Percentiles rank a stretch among this genome's conserved stretches.
phyloP scores from a whole-genome alignment of 345 rosid species.

The Orychophragmus violaceus region DNA sequence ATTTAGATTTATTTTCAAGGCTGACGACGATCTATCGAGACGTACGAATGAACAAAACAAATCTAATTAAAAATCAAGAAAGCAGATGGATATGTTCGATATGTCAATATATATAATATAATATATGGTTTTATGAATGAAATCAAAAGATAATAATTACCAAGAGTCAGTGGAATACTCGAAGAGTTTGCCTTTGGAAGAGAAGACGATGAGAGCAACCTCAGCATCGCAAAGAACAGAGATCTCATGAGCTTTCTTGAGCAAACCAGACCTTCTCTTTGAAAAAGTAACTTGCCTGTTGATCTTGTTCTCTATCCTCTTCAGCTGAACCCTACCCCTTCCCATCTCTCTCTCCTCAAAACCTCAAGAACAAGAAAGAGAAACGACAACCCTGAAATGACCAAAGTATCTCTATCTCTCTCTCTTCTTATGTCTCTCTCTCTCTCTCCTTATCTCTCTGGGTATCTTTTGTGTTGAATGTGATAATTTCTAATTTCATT shows the following conservation, averaged over 20 bases:
- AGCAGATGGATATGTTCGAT: slow-evolving; percentile 11
- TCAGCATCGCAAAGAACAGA: slow-evolving; percentile 79
- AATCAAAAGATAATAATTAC: slow-evolving; percentile 24
- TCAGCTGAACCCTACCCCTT: slow-evolving; percentile 82
- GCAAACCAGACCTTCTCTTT: slow-evolving; percentile 65
- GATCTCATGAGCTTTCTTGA: slow-evolving; percentile 89
- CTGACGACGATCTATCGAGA: slow-evolving; percentile 6
- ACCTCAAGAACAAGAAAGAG: slow-evolving; percentile 23
- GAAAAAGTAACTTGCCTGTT: slow-evolving; percentile 87
- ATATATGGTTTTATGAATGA: neutral
- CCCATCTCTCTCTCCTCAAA: slow-evolving; percentile 48
- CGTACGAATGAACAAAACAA: neutral
- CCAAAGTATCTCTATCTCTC: slow-evolving; percentile 20
- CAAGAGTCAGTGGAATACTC: slow-evolving; percentile 69
- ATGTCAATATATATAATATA: neutral
- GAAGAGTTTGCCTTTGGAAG: slow-evolving; percentile 74
- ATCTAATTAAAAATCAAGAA: neutral
- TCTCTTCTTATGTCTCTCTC: no score
- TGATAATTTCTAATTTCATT: neutral
- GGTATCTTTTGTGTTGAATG: slow-evolving; percentile 30
- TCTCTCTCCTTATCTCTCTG: slow-evolving; percentile 28
- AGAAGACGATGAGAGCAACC: slow-evolving; percentile 72
- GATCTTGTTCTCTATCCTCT: slow-evolving; percentile 88
- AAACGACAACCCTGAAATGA: slow-evolving; percentile 18
- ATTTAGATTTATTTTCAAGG: neutral